Base-by-base conservation (phyloP, 805 yeast genomes). In the Wickerhamomyces chaumierensis region DNA sequence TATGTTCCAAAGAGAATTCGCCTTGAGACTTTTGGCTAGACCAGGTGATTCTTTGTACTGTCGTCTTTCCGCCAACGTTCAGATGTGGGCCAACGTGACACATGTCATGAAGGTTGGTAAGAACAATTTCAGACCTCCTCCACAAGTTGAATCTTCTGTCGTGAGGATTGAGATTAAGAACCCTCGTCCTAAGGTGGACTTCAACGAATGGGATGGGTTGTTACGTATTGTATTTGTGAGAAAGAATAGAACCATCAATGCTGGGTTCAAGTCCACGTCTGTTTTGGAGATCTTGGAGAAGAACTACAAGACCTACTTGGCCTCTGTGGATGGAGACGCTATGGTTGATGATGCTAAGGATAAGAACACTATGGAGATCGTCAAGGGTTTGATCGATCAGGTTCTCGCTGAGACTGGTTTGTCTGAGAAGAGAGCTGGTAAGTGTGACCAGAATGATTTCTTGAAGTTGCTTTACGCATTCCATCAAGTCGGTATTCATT, bases 51-150 rank as follows among this genome's bases (percentile, higher is more conserved):
- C 85, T 1, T 66, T 92, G 31, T 92, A 90, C 65, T 87, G 96
- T 61, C 74, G 98, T 53, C 69, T 92, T 39, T 81, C 95, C 25
- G 97, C 95, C 23, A 92, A 92, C 55, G 97, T 92, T 1, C 98
- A 92, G 56, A 90, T 92, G 97, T 92, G 97, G 96, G 96, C 96
- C n/a, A 85, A 85, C 47, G 96, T 92, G 14, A 87, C 94, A 7
- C 98, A 92, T 58, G 84, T 92, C 39, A 92, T 92, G 98, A 92
- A 92, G 61, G 98, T 92, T 23, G 97, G 97, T 18, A 82, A 78
- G 56, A 92, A 92, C 57, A 92, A 92, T 56, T 92, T 92, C 68
- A 72, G 96, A 51, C 98, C 98, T 18, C 98, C 98, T 11, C 98
- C 98, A 42, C 88, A 92, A 60, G 98, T 92, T 41, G 98, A 92